Conservation (phyloP, 2,329 filamentous ascomycete genomes). For the Xylariaceae sp. region DNA sequence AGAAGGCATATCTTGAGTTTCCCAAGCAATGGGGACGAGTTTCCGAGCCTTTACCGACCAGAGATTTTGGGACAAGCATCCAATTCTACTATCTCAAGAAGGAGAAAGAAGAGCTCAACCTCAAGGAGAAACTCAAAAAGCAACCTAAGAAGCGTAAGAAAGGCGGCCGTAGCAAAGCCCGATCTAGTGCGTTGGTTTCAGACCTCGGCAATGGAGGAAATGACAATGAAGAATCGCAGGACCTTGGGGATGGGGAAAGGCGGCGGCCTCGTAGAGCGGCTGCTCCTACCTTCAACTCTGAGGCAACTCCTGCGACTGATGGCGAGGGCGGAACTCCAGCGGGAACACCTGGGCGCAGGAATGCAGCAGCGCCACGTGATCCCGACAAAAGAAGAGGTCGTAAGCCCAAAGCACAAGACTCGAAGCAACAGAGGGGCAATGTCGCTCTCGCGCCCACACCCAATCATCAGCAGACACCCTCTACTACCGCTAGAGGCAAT, state of each 20-base stretch:
- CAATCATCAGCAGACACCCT: conserved; percentile 11
- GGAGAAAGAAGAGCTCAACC: conserved; percentile 69
- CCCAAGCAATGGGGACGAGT: conserved; percentile 83
- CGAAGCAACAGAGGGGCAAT: conserved; percentile 30
- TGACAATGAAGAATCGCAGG: conserved; percentile 52
- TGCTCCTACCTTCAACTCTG: conserved; percentile 68
- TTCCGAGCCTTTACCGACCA: conserved; percentile 60
- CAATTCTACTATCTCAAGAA: conserved; percentile 83
- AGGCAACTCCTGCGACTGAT: conserved; percentile 55
- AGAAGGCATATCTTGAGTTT: conserved; percentile 68
- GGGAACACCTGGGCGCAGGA: conserved; percentile 55
- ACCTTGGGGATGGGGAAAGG: conserved; percentile 55
- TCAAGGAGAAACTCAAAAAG: conserved; percentile 71
- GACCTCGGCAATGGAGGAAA: conserved; percentile 60
- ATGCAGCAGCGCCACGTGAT: conserved; percentile 37
- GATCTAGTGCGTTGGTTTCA: conserved; percentile 61
- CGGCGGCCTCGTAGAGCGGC: conserved; percentile 60
- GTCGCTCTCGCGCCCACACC: conserved; percentile 48
- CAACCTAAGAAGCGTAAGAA: conserved; percentile 58
- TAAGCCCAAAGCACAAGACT: conserved; percentile 37
- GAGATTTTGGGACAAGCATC: conserved; percentile 76
- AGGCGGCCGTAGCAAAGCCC: conserved; percentile 53
- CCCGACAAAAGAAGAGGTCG: conserved; percentile 46
- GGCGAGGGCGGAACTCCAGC: conserved; percentile 56
- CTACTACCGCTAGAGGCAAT: conserved; percentile 38